A percentile compares a stretch with the other conserved stretches of the same genome.
phyloP scores from a whole-genome alignment of 805 yeast genomes.

The Kuraishia piskuri region DNA sequence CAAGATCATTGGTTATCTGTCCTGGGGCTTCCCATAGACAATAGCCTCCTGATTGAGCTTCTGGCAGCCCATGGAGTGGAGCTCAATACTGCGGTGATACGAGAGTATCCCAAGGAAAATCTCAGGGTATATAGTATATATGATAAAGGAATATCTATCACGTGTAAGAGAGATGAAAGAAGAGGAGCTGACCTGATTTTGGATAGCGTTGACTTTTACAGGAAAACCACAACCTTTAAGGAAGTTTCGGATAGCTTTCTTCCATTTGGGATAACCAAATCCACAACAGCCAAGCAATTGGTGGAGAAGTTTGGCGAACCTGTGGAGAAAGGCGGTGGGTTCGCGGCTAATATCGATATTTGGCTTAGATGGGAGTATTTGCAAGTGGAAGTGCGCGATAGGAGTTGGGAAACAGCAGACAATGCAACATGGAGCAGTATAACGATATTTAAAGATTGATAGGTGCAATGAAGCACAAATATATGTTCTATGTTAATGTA shows the following conservation, averaged over 20 bases:
- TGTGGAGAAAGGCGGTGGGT: constrained; percentile 32
- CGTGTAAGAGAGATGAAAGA: not conserved
- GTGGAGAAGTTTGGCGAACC: constrained; percentile 30
- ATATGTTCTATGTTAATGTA: too few species aligned
- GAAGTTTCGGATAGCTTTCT: constrained; percentile 9
- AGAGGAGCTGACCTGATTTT: constrained; percentile 5
- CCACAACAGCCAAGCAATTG: constrained; percentile 19
- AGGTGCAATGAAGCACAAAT: too few species aligned
- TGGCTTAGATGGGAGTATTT: constrained; percentile 30
- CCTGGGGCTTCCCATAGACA: not conserved
- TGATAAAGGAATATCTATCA: not conserved
- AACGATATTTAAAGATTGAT: constrained; percentile 15
- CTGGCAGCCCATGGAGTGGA: not conserved
- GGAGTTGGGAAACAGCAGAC: constrained; percentile 26
- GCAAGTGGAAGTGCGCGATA: constrained; percentile 26
- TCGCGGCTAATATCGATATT: constrained; percentile 20
- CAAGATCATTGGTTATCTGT: not conserved
- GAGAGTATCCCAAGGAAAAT: not conserved
- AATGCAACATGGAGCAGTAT: constrained; percentile 19
- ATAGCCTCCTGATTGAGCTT: not conserved
- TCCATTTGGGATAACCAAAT: constrained; percentile 12
- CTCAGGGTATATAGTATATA: not conserved
- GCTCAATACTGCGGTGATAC: not conserved
- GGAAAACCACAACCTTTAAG: constrained; percentile 8
- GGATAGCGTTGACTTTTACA: constrained; percentile 28